phyloP scores from a whole-genome alignment of 352 stramenopile species.

The Phytophthora hibernalis region DNA sequence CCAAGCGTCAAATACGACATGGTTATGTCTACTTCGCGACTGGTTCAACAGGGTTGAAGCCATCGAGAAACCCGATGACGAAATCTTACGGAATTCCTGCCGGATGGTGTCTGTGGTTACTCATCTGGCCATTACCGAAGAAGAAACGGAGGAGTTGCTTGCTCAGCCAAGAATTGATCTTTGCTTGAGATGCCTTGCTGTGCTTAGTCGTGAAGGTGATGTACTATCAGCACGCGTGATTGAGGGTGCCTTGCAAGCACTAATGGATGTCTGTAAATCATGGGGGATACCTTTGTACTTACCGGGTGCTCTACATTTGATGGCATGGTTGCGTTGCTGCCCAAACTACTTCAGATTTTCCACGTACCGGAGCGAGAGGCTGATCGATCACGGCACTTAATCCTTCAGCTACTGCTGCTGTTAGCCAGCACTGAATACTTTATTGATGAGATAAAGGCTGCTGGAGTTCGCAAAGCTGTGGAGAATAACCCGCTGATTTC shows the following conservation, averaged over 20 bases:
- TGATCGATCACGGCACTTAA: constrained; percentile 42
- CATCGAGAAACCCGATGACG: constrained; percentile 6
- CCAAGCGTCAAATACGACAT: constrained; percentile 19
- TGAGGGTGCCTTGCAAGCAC: constrained; percentile 36
- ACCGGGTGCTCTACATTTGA: constrained; percentile 32
- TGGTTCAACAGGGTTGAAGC: constrained; percentile 25
- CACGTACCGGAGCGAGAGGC: constrained; percentile 19
- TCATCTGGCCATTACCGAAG: constrained; percentile 10
- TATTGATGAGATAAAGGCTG: constrained; percentile 64
- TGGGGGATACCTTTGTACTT: constrained; percentile 46
- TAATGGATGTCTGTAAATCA: constrained; percentile 32
- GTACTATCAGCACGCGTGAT: constrained; percentile 17
- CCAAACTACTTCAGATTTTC: constrained; percentile 52
- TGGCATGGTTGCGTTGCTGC: constrained; percentile 34
- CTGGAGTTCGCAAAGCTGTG: constrained; percentile 54
- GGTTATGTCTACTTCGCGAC: constrained; percentile 35
- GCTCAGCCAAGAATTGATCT: constrained; percentile 16
- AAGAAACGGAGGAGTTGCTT: constrained; percentile 10
- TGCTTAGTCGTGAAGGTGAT: constrained; percentile 17
- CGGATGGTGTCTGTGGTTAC: constrained; percentile 33
- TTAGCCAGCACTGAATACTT: constrained; percentile 61
- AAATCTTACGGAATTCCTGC: constrained; percentile 32
- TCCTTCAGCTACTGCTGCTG: constrained; percentile 63
- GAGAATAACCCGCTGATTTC: constrained; percentile 68
- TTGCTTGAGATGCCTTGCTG: constrained; percentile 24